phyloP scores from a whole-genome alignment of 345 rosid species.

The Camelina laxa region DNA sequence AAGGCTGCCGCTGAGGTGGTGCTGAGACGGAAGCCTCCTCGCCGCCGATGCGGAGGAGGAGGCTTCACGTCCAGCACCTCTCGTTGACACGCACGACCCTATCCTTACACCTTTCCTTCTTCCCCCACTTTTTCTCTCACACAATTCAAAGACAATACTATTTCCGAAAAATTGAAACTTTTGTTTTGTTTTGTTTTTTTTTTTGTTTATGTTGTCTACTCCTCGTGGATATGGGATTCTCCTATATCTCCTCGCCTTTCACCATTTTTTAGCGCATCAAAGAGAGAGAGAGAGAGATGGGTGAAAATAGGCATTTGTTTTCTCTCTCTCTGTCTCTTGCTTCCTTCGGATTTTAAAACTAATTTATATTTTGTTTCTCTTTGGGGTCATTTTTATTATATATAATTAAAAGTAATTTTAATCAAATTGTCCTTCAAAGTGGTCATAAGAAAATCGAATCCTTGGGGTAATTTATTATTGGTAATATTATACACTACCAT shows the following conservation, averaged over 20 bases:
- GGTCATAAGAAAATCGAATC: not conserved
- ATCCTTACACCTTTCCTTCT: conserved; percentile 31
- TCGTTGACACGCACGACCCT: conserved; percentile 52
- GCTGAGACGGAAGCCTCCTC: conserved; percentile 49
- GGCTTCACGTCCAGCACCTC: conserved; percentile 50
- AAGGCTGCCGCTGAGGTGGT: conserved; percentile 32
- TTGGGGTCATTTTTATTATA: not conserved
- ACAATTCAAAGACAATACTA: not conserved
- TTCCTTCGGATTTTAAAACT: not conserved
- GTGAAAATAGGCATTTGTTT: too few relatives aligned
- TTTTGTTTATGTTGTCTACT: too few relatives aligned
- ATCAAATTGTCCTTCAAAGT: not conserved
- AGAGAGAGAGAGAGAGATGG: not conserved
- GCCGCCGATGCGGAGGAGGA: conserved; percentile 49
- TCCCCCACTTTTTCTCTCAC: not conserved
- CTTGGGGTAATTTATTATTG: not conserved
- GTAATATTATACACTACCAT: too few relatives aligned
- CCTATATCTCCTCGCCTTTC: conserved; percentile 41
- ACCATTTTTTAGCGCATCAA: conserved; percentile 30
- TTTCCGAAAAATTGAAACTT: not conserved
- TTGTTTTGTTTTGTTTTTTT: too few relatives aligned
- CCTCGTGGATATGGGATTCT: not conserved
- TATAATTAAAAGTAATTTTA: not conserved
- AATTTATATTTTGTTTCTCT: not conserved
- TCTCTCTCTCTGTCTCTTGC: conserved; percentile 7